Percentiles rank a stretch among this genome's conserved stretches.
phyloP scores from a whole-genome alignment of 2,329 filamentous ascomycete genomes.

The Ceratocystis harringtonii region DNA sequence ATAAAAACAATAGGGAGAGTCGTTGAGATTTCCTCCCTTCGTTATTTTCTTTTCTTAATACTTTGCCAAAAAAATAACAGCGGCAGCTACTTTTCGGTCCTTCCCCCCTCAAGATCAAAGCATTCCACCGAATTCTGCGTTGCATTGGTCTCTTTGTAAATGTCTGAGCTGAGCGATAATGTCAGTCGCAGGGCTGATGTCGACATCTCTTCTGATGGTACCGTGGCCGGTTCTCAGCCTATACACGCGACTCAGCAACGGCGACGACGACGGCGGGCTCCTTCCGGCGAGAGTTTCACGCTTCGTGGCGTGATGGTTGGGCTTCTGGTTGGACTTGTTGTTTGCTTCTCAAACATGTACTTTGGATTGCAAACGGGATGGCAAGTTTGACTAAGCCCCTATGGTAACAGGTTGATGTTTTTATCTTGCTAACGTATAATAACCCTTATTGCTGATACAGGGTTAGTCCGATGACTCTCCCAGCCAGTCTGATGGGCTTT shows the following conservation, averaged over 20 bases:
- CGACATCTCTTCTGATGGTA: neutral
- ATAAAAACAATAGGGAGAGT: neutral
- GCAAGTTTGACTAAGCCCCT: conserved; percentile 19
- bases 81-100: neutral
- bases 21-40: neutral
- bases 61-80: neutral
- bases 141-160: neutral
- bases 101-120: neutral
- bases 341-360: conserved; percentile 96
- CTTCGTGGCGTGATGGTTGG: conserved; percentile 65
- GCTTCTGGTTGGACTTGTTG: conserved; percentile 70
- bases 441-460: neutral
- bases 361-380: conserved; percentile 81
- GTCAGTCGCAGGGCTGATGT: neutral
- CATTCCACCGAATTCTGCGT: no score
- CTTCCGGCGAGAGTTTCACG: conserved; percentile 59
- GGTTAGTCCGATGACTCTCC: conserved; percentile 85
- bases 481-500: conserved; percentile 83
- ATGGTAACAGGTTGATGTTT: neutral
- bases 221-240: neutral
- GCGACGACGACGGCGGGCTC: neutral
- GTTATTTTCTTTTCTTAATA: neutral
- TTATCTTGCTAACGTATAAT: neutral
- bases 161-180: neutral
- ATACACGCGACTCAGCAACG: neutral